phyloP scores from a whole-genome alignment of 2,329 filamentous ascomycete species.

The Apiospora sp. region DNA sequence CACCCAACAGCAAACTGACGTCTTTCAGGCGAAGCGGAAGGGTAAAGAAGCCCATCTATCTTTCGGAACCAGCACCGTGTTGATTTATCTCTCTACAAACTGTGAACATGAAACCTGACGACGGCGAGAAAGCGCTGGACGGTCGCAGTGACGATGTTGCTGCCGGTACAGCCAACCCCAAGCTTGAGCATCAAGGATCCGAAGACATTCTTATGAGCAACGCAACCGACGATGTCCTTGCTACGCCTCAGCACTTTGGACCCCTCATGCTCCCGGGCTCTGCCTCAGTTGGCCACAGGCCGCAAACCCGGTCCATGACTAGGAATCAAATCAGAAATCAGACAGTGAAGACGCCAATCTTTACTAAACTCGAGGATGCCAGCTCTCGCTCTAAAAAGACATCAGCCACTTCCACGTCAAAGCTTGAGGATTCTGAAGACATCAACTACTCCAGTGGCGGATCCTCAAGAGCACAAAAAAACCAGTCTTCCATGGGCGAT shows the following conservation, averaged over 20 bases:
- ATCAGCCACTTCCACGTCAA: neutral
- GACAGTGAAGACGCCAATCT: neutral
- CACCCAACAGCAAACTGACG: neutral
- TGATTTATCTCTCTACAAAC: too few species aligned
- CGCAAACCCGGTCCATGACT: slow-evolving; percentile 16
- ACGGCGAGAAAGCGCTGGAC: neutral
- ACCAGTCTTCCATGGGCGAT: neutral
- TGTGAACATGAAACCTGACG: neutral
- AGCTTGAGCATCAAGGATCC: neutral
- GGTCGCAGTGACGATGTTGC: neutral
- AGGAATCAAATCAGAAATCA: neutral
- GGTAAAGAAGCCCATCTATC: neutral
- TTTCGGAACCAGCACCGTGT: neutral
- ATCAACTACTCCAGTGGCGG: neutral
- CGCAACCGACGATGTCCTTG: neutral
- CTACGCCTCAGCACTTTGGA: neutral
- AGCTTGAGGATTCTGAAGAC: neutral
- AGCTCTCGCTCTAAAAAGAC: neutral
- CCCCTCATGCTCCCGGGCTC: neutral
- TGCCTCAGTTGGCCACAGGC: neutral
- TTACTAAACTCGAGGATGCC: neutral
- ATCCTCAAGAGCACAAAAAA: neutral
- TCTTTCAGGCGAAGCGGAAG: neutral
- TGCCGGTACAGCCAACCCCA: neutral
- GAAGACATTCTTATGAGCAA: neutral